These are phyloP conservation scores for Cadophora sp. DNA, from an alignment of 2,329 filamentous ascomycete genomes.

Conservation along the genomic window DNA sequence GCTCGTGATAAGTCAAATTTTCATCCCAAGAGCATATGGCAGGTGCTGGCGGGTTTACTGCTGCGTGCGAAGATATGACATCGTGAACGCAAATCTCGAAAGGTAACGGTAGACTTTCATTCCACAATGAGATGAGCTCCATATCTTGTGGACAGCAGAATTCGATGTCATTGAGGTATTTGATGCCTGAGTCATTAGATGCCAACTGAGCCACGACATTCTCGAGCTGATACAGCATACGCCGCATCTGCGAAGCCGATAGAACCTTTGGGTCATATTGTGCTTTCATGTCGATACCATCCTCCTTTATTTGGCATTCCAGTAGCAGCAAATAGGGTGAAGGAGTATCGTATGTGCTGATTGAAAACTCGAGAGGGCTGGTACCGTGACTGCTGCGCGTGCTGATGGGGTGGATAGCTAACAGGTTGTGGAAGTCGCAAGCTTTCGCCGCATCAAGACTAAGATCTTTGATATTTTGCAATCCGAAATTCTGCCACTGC, in stretches of 20 bases:
- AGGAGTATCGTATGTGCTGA: constrained; percentile 40
- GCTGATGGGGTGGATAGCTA: constrained; percentile 45
- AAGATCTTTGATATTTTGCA: constrained; percentile 27
- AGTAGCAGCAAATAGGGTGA: constrained; percentile 54
- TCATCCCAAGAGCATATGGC: constrained; percentile 36
- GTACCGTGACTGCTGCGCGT: background rate
- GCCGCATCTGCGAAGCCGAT: constrained; percentile 1
- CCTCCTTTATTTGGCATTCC: constrained; percentile 50
- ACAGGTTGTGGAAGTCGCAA: constrained; percentile 49
- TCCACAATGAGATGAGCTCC: background rate
- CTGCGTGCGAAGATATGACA: background rate
- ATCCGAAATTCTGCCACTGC: constrained; percentile 47
- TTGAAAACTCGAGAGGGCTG: background rate
- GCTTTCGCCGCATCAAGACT: constrained; percentile 47
- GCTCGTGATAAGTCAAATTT: constrained; percentile 34
- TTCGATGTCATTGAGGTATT: background rate
- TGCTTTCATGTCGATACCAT: constrained; percentile 49
- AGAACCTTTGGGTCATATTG: constrained; percentile 48
- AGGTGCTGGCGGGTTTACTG: background rate
- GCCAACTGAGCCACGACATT: background rate
- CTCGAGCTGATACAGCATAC: constrained; percentile 10
- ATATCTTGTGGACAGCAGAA: constrained; percentile 11
- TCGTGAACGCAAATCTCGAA: constrained; percentile 20
- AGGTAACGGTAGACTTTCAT: background rate
- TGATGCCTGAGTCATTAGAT: background rate